Evolutionary conservation across 78 protist genomes (phyloP), one percentile per base, ranked within the genome.

Genomic region (Polysphondylium violaceum): DNA sequence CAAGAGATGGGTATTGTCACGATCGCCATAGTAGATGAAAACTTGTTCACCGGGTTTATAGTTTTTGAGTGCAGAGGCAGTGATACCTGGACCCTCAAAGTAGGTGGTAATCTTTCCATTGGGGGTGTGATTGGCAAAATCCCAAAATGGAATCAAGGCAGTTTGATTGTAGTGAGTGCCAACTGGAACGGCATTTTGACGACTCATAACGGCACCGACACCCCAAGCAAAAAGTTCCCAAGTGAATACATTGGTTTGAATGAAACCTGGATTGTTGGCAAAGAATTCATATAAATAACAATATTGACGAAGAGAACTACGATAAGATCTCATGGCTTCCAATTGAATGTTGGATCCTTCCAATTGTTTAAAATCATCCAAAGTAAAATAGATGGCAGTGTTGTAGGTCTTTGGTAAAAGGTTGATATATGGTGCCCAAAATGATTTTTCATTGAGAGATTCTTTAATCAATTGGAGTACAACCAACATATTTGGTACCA

Each of bases 91-190:
- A 12, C 6, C 1, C 4, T 44, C 73, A 25, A 47, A 76, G 72
- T 47, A 88, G 6, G 94, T 75, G 1, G 94, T 74, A 64, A 88
- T 76, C 69, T 76, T 56, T 9, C 60, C 56, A 35, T 36, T 36
- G 11, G 35, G 1, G 19, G 16, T 50, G n/a, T 88, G 94, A 51
- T 88, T 88, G 55, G 63, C 38, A 47, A 88, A 59, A 61, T 88
- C 94, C 94, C 94, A 88, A 63, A 88, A 88, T 60, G 94, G 94
- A 64, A 88, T 76, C 55, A 88, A 38, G 1, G 71, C 77, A 19
- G 50, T 16, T 31, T 36, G 60, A 21, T 29, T 64, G 27, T 0
- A 11, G 2, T 36, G 63, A 23, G 50, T 68, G 25, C 71, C 38
- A 17, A 60, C 41, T 17, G 60, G 75, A 4, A 88, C 61, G 17